Base-by-base conservation (phyloP, 2,329 filamentous ascomycete genomes). In the Alternaria sp. region DNA sequence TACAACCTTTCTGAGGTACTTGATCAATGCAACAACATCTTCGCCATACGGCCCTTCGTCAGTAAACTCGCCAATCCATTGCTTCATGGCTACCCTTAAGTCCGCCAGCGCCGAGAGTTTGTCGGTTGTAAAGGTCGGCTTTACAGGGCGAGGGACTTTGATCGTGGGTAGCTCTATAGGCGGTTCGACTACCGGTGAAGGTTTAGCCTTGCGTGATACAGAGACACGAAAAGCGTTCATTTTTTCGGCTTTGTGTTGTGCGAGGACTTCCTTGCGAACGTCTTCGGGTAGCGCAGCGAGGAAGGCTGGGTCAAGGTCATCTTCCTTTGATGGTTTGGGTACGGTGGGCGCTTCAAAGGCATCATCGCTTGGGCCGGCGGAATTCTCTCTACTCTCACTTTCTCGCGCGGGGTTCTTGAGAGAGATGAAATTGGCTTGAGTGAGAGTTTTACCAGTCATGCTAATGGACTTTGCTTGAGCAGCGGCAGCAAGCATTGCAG, bases 201-300 rank as follows among this genome's bases (percentile, higher is more conserved):
- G 26, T 32, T 69, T 71, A 55, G 32, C 72, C 77, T 52, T 71
- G 62, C 43, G 71, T 74, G 67, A 53, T 67, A 81, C 21, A 55
- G 72, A 44, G 67, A 81, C 70, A 6, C 70, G 69, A 8, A 70
- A 67, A 6, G 70, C 63, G 30, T 71, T 66, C n/a, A 76, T 62
- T 59, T 73, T 75, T 6, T 69, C 66, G 26, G 73, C 68, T 47
- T 71, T 86, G 73, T 94, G 90, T 71, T 97, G 92, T 19, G 88
- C 89, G 3, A 97, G 79, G 7, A 98, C 85, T 79, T 98, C 94
- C 15, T 59, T 56, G 32, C 76, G 68, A 21, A 79, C 36, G 50
- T 97, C 92, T 67, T 91, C 89, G 0, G 95, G 95, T 1, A 98
- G 83, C 15, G 93, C 93, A 1, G 90, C 88, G 3, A 98, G 88